phyloP scores from a whole-genome alignment of 805 yeast species.

The Yarrowia keelungensis region DNA sequence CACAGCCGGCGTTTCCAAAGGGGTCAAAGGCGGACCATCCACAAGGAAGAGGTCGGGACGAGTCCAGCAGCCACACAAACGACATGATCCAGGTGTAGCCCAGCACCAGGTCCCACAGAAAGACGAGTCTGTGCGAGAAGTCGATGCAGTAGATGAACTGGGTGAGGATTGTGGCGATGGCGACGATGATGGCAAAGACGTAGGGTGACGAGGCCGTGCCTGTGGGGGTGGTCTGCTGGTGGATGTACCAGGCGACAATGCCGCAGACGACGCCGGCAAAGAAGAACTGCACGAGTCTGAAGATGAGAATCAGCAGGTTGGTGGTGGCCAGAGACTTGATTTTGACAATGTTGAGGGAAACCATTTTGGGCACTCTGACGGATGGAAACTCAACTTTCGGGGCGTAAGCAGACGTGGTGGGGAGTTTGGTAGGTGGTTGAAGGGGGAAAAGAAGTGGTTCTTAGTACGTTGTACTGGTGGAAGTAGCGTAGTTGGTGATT shows the following conservation, averaged over 20 bases:
- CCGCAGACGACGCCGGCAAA: constrained; percentile 48
- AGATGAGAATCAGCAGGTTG: constrained; percentile 44
- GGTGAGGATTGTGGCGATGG: constrained; percentile 44
- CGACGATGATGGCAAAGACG: constrained; percentile 45
- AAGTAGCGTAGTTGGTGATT: too few species aligned
- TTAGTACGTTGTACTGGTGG: background rate
- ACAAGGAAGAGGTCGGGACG: constrained; percentile 43
- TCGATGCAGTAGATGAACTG: constrained; percentile 47
- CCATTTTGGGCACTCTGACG: constrained; percentile 2
- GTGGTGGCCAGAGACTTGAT: constrained; percentile 45
- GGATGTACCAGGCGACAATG: constrained; percentile 44
- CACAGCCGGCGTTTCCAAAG: constrained; percentile 45
- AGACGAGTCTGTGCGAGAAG: constrained; percentile 42
- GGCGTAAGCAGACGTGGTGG: constrained; percentile 11
- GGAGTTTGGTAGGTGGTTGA: background rate
- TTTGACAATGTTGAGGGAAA: constrained; percentile 25
- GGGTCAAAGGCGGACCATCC: constrained; percentile 47
- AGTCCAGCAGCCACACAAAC: constrained; percentile 41
- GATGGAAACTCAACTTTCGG: constrained; percentile 7
- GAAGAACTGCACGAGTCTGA: constrained; percentile 47
- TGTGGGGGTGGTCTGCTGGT: constrained; percentile 40
- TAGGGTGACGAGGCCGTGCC: constrained; percentile 45
- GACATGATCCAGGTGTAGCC: constrained; percentile 45
- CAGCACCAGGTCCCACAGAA: constrained; percentile 45
- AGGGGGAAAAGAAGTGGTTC: too few species aligned